phyloP scores from a whole-genome alignment of 495 filamentous ascomycete species.

The Penicillium canariense region DNA sequence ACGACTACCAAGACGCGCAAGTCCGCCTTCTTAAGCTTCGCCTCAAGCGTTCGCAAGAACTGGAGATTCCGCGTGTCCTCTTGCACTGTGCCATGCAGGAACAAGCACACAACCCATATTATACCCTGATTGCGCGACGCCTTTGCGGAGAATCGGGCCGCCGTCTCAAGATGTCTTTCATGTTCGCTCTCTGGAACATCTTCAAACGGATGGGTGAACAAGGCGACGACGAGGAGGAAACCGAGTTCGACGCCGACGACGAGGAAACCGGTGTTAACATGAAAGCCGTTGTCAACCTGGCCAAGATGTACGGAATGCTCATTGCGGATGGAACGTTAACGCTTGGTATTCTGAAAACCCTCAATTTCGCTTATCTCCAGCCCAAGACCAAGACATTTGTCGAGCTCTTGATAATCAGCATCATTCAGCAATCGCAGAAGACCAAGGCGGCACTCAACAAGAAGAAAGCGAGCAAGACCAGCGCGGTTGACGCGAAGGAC shows the following conservation, averaged over 20 bases:
- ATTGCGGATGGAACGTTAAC: constrained; percentile 64
- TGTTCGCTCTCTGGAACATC: constrained; percentile 81
- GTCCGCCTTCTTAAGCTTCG: constrained; percentile 73
- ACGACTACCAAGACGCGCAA: constrained; percentile 81
- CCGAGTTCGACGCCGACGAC: constrained; percentile 51
- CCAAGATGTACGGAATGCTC: constrained; percentile 76
- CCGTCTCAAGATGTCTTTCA: constrained; percentile 76
- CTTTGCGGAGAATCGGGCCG: constrained; percentile 64
- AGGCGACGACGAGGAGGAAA: constrained; percentile 54
- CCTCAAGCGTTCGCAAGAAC: constrained; percentile 80
- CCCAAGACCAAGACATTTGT: constrained; percentile 72
- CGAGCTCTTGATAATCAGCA: constrained; percentile 73
- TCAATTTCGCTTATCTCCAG: constrained; percentile 77
- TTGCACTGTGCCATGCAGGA: constrained; percentile 85
- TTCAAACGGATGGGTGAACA: constrained; percentile 81
- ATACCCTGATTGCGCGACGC: constrained; percentile 75
- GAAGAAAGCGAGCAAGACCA: constrained; percentile 23
- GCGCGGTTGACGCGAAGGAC: constrained; percentile 35
- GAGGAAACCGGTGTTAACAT: constrained; percentile 46
- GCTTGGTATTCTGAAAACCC: constrained; percentile 67
- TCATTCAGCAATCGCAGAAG: constrained; percentile 62
- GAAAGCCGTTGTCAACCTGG: constrained; percentile 81
- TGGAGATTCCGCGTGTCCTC: constrained; percentile 83
- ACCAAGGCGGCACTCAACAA: constrained; percentile 28
- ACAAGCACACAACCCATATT: constrained; percentile 86